Evolutionary conservation across 2,329 filamentous ascomycete species (phyloP).

Genomic region (Microsporum ferrugineum): DNA sequence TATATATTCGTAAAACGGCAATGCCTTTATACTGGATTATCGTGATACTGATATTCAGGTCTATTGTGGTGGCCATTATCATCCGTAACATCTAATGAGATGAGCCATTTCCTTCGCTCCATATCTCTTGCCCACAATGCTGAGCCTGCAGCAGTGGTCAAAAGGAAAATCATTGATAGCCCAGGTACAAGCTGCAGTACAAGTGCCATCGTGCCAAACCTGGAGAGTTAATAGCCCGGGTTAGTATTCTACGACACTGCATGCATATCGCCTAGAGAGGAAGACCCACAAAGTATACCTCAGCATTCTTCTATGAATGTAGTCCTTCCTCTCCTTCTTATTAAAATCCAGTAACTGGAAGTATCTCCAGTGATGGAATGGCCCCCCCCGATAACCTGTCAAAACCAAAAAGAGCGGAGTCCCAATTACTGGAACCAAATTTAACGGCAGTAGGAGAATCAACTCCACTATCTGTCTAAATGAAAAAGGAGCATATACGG

Average conservation of each 20-base stretch:
- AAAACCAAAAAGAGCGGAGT: constrained; percentile 76
- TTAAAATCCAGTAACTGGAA: constrained; percentile 67
- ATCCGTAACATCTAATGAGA: not conserved
- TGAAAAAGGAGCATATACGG: constrained; percentile 79
- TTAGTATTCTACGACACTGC: not conserved
- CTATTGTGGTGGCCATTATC: constrained; percentile 8
- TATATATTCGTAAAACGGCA: not conserved
- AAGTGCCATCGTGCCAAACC: constrained; percentile 76
- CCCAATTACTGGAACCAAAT: constrained; percentile 73
- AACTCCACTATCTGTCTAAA: constrained; percentile 84
- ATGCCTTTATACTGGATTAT: constrained; percentile 21
- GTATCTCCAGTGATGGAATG: constrained; percentile 83
- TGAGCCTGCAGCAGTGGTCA: constrained; percentile 75
- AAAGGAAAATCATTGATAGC: constrained; percentile 83
- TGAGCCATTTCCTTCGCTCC: constrained; percentile 38
- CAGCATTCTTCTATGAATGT: constrained; percentile 56
- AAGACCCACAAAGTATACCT: constrained; percentile 66
- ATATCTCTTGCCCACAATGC: constrained; percentile 76
- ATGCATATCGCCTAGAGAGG: not conserved
- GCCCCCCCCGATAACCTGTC: constrained; percentile 77
- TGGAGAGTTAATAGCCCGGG: constrained; percentile 18
- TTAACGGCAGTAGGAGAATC: constrained; percentile 65
- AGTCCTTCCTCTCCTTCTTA: constrained; percentile 60
- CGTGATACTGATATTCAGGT: constrained; percentile 26
- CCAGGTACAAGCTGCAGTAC: constrained; percentile 77